Base-by-base conservation (phyloP, 768 basidiomycete genomes). In the Tephrocybe rancida region DNA sequence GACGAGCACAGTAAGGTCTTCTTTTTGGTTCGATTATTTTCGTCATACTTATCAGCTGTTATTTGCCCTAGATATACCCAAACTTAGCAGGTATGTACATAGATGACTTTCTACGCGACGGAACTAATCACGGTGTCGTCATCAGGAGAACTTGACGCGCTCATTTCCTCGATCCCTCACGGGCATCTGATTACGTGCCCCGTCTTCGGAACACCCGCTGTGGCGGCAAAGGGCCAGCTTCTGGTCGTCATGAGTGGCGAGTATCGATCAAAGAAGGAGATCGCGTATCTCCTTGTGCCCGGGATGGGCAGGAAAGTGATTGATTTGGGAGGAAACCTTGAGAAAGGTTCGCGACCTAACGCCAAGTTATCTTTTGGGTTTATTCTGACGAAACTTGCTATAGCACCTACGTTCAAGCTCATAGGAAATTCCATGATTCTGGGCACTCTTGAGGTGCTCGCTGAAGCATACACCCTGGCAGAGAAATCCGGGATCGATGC, bases 291-390 rank as follows among this genome's bases (percentile, higher is more conserved):
- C n/a, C 76, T 92, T 25, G 84, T 93, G 0, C 93, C 93, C 13
- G 82, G 86, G 5, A 79, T 93, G 42, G 94, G 86, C 18, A 76
- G 82, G 56, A 93, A 90, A 65, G 83, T 86, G 26, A 69, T 87
- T 19, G 94, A 95, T 66, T 77, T 96, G 10, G 94, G 94, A 22
- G 86, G 82, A 22, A 92, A 95, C 66, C 77, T 95, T 27, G 90
- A 94, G 72, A 88, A 90, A 71, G 92, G 89, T 81, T 27, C 35
- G 52, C 39, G 19, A 39, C 25, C 9, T 26, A 52, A 18, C 10
- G n/a, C 9, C 22, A 24, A 18, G 44, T 55, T 25, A 19, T 37
- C 26, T 27, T 11, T 21, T 41, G 39, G 3, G 8, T 13, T 37
- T 10, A 32, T 41, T 27, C 32, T 38, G 10, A 39, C 44, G 41